Conservation (phyloP, 1,284 basidiomycete species). For the Boletellus deceptivus region DNA sequence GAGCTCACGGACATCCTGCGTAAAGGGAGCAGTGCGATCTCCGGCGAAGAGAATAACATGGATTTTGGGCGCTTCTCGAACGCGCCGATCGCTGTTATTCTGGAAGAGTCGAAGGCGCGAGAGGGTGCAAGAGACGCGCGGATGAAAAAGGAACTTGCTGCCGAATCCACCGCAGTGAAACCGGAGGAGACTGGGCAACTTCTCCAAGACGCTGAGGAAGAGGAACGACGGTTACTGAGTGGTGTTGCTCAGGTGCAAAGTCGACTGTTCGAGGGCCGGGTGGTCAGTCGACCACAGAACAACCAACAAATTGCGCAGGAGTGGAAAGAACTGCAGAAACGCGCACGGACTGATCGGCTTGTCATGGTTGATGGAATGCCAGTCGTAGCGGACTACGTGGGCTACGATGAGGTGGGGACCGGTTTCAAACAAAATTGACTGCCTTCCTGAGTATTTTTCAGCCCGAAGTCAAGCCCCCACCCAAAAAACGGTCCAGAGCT, state of each 20-base stretch:
- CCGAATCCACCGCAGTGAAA: conserved; percentile 7
- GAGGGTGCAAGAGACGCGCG: conserved; percentile 42
- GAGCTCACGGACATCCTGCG: conserved; percentile 56
- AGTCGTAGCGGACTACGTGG: conserved; percentile 38
- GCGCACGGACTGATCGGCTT: conserved; percentile 39
- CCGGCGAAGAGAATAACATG: conserved; percentile 38
- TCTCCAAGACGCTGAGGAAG: conserved; percentile 50
- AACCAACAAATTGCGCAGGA: conserved; percentile 45
- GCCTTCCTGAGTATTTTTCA: conserved; percentile 4
- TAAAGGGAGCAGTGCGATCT: conserved; percentile 54
- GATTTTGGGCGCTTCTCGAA: conserved; percentile 42
- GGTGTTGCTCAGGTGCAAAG: conserved; percentile 58
- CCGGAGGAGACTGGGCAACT: conserved; percentile 32
- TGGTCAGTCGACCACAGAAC: conserved; percentile 37
- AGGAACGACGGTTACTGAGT: conserved; percentile 49
- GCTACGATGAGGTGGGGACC: conserved; percentile 30
- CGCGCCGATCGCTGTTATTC: conserved; percentile 42
- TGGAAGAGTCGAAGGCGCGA: conserved; percentile 42
- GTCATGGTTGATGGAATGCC: conserved; percentile 47
- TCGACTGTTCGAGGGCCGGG: conserved; percentile 55
- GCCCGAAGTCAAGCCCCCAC: conserved; percentile 10
- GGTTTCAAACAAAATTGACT: neutral
- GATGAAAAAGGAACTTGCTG: conserved; percentile 38
- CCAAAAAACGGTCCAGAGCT: conserved; percentile 31
- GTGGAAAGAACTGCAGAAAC: conserved; percentile 47